These are phyloP conservation scores for Xerocomellus chrysenteron DNA, from an alignment of 768 basidiomycete genomes.

Conservation along the genomic window DNA sequence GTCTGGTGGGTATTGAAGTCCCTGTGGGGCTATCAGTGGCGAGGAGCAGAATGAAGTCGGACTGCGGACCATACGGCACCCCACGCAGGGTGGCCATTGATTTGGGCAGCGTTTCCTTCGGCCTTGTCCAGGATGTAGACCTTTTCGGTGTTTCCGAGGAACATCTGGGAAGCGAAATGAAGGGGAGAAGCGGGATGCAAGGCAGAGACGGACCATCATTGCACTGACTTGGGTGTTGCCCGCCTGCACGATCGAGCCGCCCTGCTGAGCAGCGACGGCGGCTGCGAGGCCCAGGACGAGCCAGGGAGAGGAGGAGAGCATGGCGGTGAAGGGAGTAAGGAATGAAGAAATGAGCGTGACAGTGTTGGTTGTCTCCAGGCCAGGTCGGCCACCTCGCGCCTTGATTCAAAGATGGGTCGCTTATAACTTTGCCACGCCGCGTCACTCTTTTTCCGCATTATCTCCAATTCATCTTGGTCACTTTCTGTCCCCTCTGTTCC, in stretches of 20 bases:
- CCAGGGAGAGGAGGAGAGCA: conserved; percentile 37
- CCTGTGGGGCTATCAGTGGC: conserved; percentile 11
- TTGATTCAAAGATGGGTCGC: too few relatives aligned
- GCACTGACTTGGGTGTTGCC: conserved; percentile 45
- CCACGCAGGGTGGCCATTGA: conserved; percentile 74
- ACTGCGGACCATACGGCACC: conserved; percentile 58
- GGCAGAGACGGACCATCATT: conserved; percentile 49
- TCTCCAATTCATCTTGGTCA: too few relatives aligned
- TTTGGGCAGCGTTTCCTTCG: conserved; percentile 66
- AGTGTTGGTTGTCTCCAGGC: background rate
- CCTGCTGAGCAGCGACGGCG: conserved; percentile 24
- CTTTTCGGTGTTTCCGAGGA: conserved; percentile 74
- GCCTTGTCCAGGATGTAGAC: conserved; percentile 94
- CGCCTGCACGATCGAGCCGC: conserved; percentile 24
- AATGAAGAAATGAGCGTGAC: conserved; percentile 19
- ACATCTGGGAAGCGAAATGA: conserved; percentile 50
- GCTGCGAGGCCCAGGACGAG: conserved; percentile 47
- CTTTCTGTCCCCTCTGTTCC: too few relatives aligned
- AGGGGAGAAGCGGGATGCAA: background rate
- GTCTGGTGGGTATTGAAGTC: conserved; percentile 21
- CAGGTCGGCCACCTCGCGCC: too few relatives aligned
- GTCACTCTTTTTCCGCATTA: too few relatives aligned
- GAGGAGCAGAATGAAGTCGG: too few relatives aligned
- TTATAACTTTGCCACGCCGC: too few relatives aligned
- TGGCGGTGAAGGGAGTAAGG: conserved; percentile 11